Base-by-base conservation (phyloP, 495 filamentous ascomycete genomes). In the Endocarpon pusillum region DNA sequence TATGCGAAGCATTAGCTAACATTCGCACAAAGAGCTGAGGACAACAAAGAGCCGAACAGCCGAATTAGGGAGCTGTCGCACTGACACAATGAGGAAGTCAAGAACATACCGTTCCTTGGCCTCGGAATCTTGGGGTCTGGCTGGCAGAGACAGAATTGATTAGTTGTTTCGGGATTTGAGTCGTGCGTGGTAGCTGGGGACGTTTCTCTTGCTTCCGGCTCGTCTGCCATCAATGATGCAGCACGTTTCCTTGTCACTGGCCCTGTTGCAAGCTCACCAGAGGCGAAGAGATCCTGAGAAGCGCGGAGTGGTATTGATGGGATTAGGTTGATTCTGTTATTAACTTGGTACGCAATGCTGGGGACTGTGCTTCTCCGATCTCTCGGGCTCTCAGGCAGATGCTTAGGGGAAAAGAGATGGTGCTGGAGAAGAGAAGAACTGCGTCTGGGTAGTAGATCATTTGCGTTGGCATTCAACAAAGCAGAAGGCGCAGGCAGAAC, bases 101-200 rank as follows among this genome's bases (percentile, higher is more conserved):
- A 4, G 29, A 39, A 71, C 82, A 57, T 67, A 96, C 89, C 84
- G 64, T 97, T 97, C 48, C 89, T 73, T 35, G 89, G 89, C 44
- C 89, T 62, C 18, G 89, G 89, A 33, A 96, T 83, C 55, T 94
- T 93, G 3, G 84, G 82, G 42, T 83, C 81, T 17, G 83, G 82
- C 42, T 91, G 81, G 55, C 89, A 97, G 44, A 94, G 71, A 61
- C 89, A 97, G 37, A 94, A 71, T 34, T 69, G 67, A 14, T 41
- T 33, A 6, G 44, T 40, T 41, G 37, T 34, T 32, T 44, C 47
- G 33, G 31, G 38, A 32, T 37, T 54, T 11, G 46, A n/a, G 53
- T 26, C 34, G 41, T 33, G 36, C 31, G 35, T 29, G 37, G 36
- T 18, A n/a, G 55, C 50, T 22, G 48, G 49, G n/a, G 52, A 44